phyloP scores from a whole-genome alignment of 2,329 filamentous ascomycete genomes.

The Helotiales sp. region DNA sequence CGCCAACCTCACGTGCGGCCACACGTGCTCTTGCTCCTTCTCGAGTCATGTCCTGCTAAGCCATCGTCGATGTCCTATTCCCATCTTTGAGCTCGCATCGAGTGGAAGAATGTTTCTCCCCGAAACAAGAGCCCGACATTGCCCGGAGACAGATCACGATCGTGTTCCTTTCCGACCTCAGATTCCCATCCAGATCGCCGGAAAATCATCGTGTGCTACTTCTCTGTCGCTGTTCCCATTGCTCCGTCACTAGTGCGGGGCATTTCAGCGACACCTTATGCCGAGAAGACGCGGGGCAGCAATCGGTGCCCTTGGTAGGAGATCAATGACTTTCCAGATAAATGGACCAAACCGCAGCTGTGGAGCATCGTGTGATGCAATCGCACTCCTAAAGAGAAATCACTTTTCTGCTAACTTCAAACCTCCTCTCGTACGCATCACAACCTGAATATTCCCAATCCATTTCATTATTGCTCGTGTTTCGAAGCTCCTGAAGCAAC shows the following conservation, averaged over 20 bases:
- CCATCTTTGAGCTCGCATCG: not conserved
- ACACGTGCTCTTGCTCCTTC: too few species aligned
- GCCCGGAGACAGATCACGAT: constrained; percentile 2
- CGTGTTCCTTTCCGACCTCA: not conserved
- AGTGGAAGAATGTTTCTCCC: constrained; percentile 12
- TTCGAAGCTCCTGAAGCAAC: constrained; percentile 13
- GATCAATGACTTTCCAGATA: not conserved
- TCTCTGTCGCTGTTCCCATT: constrained; percentile 11
- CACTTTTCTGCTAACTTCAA: constrained; percentile 11
- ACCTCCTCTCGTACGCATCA: not conserved
- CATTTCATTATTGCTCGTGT: not conserved
- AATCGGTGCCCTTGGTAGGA: constrained; percentile 3
- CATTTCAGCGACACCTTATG: constrained; percentile 14
- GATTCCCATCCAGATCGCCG: constrained; percentile 10
- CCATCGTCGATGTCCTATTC: too few species aligned
- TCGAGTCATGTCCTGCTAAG: too few species aligned
- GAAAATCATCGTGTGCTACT: constrained; percentile 23
- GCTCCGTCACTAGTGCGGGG: constrained; percentile 25
- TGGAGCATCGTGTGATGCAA: constrained; percentile 19
- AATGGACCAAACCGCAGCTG: not conserved
- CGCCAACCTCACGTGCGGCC: too few species aligned
- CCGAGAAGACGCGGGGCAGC: constrained; percentile 23
- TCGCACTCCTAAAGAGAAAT: constrained; percentile 20
- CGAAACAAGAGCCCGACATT: constrained; percentile 11
- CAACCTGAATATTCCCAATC: not conserved